Evolutionary conservation across 148 eudicot genomes (phyloP).

Genomic region (Pharnaceum exiguum): DNA sequence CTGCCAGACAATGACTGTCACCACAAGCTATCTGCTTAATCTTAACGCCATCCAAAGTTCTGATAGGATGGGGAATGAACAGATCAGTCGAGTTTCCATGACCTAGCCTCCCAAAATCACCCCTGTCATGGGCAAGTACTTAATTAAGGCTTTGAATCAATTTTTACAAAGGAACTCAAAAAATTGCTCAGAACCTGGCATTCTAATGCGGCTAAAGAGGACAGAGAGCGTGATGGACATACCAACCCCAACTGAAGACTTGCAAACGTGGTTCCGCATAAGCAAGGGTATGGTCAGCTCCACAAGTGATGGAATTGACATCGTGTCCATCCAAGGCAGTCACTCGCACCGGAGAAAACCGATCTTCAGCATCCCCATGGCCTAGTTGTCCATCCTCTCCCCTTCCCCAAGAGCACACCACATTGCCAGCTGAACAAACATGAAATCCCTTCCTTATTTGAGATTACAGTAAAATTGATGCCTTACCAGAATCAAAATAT

Average conservation of each 20-base stretch:
- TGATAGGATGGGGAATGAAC: slow-evolving; percentile 87
- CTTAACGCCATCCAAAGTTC: slow-evolving; percentile 59
- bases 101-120: slow-evolving; percentile 99
- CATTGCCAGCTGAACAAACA: slow-evolving; percentile 70
- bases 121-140: slow-evolving; percentile 42
- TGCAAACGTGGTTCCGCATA: slow-evolving; percentile 62
- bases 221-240: slow-evolving; percentile 14
- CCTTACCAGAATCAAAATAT: not conserved
- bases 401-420: slow-evolving; percentile 97
- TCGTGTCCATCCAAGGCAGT: slow-evolving; percentile 82
- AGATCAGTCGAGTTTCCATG: slow-evolving; percentile 96
- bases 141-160: not conserved
- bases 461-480: not conserved
- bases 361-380: slow-evolving; percentile 94
- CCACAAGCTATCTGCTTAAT: slow-evolving; percentile 97
- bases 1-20: slow-evolving; percentile 97
- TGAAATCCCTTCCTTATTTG: not conserved
- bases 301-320: slow-evolving; percentile 72
- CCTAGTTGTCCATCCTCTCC: slow-evolving; percentile 99
- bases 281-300: slow-evolving; percentile 94
- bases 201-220: too few species aligned
- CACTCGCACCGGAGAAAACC: slow-evolving; percentile 69
- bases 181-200: not conserved
- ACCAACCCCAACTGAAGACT: slow-evolving; percentile 99
- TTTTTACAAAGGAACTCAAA: not conserved